A percentile compares a stretch with the other conserved stretches of the same genome.
Conservation (phyloP, 23 red algal genomes). For the Gracilaria domingensis region DNA sequence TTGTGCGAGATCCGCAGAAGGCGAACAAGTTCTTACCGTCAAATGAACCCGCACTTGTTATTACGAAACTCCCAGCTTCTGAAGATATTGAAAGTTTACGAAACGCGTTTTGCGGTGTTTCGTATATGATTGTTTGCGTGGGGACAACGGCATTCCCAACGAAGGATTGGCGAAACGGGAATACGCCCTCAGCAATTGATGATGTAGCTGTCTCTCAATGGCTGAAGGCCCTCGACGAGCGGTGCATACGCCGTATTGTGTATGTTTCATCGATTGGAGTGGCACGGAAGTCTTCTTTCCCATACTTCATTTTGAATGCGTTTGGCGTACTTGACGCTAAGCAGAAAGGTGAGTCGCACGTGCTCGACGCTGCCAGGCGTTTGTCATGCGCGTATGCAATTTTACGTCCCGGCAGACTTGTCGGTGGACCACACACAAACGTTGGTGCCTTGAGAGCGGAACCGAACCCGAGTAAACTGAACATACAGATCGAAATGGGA, state of each 20-base stretch:
- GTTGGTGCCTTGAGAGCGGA: constrained; percentile 40
- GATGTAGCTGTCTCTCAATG: constrained; percentile 29
- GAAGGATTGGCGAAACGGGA: constrained; percentile 61
- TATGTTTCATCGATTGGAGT: constrained; percentile 59
- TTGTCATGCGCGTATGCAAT: constrained; percentile 38
- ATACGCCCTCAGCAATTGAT: constrained; percentile 64
- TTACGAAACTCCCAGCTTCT: constrained; percentile 18
- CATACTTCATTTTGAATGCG: constrained; percentile 72
- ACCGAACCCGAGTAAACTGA: background rate
- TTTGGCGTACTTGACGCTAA: constrained; percentile 85
- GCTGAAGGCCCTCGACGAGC: constrained; percentile 27
- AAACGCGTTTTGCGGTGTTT: constrained; percentile 31
- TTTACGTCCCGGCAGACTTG: constrained; percentile 61
- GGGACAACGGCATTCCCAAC: constrained; percentile 84
- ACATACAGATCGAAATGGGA: constrained; percentile 16
- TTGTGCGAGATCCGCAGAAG: constrained; percentile 27
- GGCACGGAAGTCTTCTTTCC: constrained; percentile 30
- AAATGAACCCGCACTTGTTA: background rate
- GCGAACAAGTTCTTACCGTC: constrained; percentile 25
- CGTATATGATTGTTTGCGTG: constrained; percentile 53
- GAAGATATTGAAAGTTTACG: background rate
- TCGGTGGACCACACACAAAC: constrained; percentile 71
- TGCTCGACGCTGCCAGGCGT: constrained; percentile 32
- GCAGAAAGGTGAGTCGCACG: constrained; percentile 49
- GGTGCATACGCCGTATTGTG: constrained; percentile 56